A percentile compares a stretch with the other conserved stretches of the same genome.
phyloP scores from a whole-genome alignment of 2,329 filamentous ascomycete genomes.

The Blastomyces parvus region DNA sequence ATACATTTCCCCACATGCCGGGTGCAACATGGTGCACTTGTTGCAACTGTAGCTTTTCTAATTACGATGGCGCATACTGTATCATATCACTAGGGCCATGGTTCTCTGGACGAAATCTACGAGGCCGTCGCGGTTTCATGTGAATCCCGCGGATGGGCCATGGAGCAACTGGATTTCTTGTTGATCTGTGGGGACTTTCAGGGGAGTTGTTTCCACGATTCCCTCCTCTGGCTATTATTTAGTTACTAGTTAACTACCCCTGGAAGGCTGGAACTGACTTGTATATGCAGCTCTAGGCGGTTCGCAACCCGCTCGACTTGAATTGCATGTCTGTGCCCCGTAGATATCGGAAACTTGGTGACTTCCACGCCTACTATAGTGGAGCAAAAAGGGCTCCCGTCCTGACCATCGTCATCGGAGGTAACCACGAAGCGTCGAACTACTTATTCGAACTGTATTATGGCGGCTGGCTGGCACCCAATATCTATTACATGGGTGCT shows the following conservation, averaged over 20 bases:
- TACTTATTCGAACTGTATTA: slow-evolving; percentile 89
- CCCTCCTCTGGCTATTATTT: no score
- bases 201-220: background rate
- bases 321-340: slow-evolving; percentile 78
- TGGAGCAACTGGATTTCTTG: slow-evolving; percentile 65
- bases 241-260: no score
- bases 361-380: slow-evolving; percentile 90
- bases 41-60: background rate
- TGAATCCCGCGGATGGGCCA: slow-evolving; percentile 57
- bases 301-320: slow-evolving; percentile 79
- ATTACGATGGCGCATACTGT: no score
- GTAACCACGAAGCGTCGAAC: slow-evolving; percentile 89
- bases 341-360: slow-evolving; percentile 78
- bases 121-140: slow-evolving; percentile 61
- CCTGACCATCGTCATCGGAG: slow-evolving; percentile 81
- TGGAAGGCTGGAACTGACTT: background rate
- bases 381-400: slow-evolving; percentile 69
- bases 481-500: slow-evolving; percentile 92
- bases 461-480: slow-evolving; percentile 91
- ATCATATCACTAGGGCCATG: slow-evolving; percentile 59
- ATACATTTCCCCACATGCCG: no score
- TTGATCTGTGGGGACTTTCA: slow-evolving; percentile 97
- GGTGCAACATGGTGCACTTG: background rate
- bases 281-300: slow-evolving; percentile 41
- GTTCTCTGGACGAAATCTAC: slow-evolving; percentile 84